Evolutionary conservation across 1,284 basidiomycete species (phyloP), one percentile per base, ranked within the genome.

Genomic region (Rhodotorula sp.): DNA sequence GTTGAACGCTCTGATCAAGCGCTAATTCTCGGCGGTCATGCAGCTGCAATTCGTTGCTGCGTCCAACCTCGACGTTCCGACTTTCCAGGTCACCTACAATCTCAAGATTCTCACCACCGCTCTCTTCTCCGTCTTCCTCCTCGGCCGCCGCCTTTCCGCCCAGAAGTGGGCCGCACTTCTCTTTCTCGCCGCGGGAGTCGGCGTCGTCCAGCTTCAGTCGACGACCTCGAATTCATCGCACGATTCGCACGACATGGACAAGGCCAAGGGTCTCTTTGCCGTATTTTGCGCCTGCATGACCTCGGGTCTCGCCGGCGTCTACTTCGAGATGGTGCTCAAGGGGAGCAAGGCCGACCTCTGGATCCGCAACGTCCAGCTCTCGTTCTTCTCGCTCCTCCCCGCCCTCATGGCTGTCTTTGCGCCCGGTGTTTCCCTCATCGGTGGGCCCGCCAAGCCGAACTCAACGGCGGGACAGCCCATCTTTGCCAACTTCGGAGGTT

Each of bases 251-350:
- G 81, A 83, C 57, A 92, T 96, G 92, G 87, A 89, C 78, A 90
- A 91, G 7, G 81, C 91, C 67, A 91, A 89, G 74, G 96, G 96
- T 1, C 86, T 97, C 76, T 67, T 82, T 44, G 96, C 96, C 0
- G 94, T 98, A 66, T 88, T 88, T 1, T 88, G 91, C 4, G 94
- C 95, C 0, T 98, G 95, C 84, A 88, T 97, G 82, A 97, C 94
- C 0, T 97, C 93, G 0, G 96, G 96, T 49, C 88, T 98, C n/a
- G 96, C 96, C 0, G 95, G 96, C 19, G 96, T 97, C 44, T 98
- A 98, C 84, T 97, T 98, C 78, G 96, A 98, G 84, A 94, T 95
- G 89, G 92, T 98, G 25, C 85, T 98, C 79, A 98, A 98, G 83
- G 90, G 82, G 4, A 92, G 91, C 16, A 88, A 88, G 76, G 88